Base-by-base conservation (phyloP, 306 rosid genomes). In the Pueraria montana region DNA sequence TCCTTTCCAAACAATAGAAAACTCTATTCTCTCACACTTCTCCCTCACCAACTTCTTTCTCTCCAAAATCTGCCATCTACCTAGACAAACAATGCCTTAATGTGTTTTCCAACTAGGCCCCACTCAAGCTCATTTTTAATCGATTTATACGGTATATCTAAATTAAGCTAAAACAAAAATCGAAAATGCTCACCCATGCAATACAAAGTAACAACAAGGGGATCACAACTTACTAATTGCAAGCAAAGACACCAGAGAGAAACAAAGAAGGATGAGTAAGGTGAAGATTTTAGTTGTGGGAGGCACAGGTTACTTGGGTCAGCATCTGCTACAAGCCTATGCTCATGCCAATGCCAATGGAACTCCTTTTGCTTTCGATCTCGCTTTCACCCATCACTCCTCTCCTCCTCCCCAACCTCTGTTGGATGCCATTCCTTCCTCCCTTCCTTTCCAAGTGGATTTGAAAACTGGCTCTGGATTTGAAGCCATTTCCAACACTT, bases 291-390 rank as follows among this genome's bases (percentile, higher is more conserved):
- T 95, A 87, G 76, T 93, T 9, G 93, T 93, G 69, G 99, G 99
- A 87, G 98, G 99, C 72, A 89, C 97, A 12, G 99, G 99, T 18
- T 95, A 92, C 69, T 84, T 95, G 87, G 99, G 99, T 53, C 99
- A 95, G 87, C 99, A 95, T 84, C 84, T 91, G n/a, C 72, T 93
- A 53, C 93, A 86, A 64, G 90, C 86, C 52, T 88, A 86, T 79
- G 81, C 88, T 2, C 81, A 83, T 63, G 38, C 72, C 63, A 72
- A 78, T 18, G 83, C 45, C 21, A 74, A 66, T 32, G 86, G 38
- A 75, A 24, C 55, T 70, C 85, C 80, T 6, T 45, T 7, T 17
- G 8, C 48, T 32, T 84, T 80, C 72, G 89, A 91, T 87, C 86
- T 95, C 24, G 98, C 96, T 64, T 91, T 91, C 79, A 89, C 99